Evolutionary conservation across 208 protist species (phyloP).

Genomic region (Trichomonas gallinae): DNA sequence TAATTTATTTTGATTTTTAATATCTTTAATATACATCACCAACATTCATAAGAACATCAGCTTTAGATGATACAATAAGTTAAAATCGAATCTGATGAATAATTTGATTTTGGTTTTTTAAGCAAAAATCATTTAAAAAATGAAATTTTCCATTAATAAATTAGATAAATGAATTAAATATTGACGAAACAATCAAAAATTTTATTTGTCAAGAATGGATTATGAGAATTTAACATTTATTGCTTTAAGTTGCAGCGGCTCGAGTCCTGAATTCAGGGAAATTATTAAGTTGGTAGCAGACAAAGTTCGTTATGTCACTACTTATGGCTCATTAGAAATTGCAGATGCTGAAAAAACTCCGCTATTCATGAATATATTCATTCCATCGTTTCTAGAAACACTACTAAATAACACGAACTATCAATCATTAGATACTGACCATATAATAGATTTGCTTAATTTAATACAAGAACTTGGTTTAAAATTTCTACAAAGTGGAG

Average conservation of each 20-base stretch:
- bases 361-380: neutral
- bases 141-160: too few relatives aligned
- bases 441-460: neutral
- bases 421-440: neutral
- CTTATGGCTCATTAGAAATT: neutral
- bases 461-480: neutral
- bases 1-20: neutral
- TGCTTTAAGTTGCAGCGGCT: neutral
- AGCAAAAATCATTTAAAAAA: too few relatives aligned
- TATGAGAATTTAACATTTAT: neutral
- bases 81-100: too few relatives aligned
- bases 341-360: neutral
- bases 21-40: too few relatives aligned
- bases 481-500: neutral
- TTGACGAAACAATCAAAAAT: too few relatives aligned
- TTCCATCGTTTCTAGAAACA: neutral
- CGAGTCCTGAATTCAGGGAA: neutral
- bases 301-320: neutral
- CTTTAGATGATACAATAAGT: too few relatives aligned
- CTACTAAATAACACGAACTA: neutral
- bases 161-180: too few relatives aligned
- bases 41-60: too few relatives aligned
- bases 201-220: neutral
- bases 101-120: too few relatives aligned
- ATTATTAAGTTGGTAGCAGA: neutral